phyloP scores from a whole-genome alignment of 2,329 filamentous ascomycete genomes.

The Alternaria sp. region DNA sequence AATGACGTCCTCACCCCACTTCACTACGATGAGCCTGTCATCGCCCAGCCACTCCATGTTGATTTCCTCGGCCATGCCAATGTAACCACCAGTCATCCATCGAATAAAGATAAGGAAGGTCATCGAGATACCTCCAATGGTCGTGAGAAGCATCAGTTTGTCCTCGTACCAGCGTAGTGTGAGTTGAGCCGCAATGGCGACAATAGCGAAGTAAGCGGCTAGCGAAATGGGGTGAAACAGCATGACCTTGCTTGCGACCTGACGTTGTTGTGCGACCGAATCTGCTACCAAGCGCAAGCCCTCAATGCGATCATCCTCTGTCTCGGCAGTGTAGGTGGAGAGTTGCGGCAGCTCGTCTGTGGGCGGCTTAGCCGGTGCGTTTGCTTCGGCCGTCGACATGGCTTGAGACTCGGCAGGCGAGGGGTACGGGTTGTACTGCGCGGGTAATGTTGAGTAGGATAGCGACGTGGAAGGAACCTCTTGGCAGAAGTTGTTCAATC shows the following conservation, averaged over 20 bases:
- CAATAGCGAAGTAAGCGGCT: conserved; percentile 50
- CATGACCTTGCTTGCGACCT: conserved; percentile 70
- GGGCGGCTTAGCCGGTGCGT: conserved; percentile 31
- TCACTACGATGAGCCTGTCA: conserved; percentile 66
- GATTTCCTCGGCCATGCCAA: conserved; percentile 68
- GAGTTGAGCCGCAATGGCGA: conserved; percentile 52
- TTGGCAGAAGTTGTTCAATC: conserved; percentile 57
- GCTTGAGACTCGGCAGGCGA: conserved; percentile 47
- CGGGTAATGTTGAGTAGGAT: conserved; percentile 55
- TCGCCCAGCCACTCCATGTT: conserved; percentile 69
- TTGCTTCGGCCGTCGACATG: conserved; percentile 49
- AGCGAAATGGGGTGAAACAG: conserved; percentile 50
- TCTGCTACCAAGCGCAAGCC: conserved; percentile 80
- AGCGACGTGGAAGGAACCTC: conserved; percentile 62
- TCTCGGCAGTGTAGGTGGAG: conserved; percentile 63
- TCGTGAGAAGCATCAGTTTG: conserved; percentile 64
- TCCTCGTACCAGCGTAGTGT: conserved; percentile 58
- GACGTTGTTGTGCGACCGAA: conserved; percentile 82
- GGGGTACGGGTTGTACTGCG: conserved; percentile 45
- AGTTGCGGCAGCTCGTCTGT: conserved; percentile 63
- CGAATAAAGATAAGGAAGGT: conserved; percentile 69
- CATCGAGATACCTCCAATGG: conserved; percentile 70
- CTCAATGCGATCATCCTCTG: conserved; percentile 68
- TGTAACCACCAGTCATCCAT: conserved; percentile 69
- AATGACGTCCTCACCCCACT: conserved; percentile 73